Percentiles rank a stretch among this genome's conserved stretches.
Conservation (phyloP, 495 filamentous ascomycete species). For the Neurospora tetraspora region DNA sequence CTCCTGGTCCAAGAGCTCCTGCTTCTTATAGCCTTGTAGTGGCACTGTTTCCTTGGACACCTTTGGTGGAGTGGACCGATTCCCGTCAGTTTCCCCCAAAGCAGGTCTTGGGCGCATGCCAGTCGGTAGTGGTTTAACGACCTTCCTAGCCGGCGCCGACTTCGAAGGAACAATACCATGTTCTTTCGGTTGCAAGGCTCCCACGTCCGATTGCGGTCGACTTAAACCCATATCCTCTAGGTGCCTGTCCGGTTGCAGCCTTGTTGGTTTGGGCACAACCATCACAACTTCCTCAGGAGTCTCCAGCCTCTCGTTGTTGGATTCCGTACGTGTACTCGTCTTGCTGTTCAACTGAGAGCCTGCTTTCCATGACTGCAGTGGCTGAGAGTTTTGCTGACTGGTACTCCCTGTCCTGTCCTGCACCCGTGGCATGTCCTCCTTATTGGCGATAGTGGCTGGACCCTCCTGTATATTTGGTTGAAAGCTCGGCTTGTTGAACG, state of each 20-base stretch:
- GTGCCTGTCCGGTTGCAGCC: neutral
- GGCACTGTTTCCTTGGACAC: neutral
- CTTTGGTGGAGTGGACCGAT: neutral
- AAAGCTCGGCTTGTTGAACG: neutral
- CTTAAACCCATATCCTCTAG: neutral
- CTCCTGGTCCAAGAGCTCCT: neutral
- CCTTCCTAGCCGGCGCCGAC: neutral
- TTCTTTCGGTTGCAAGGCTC: neutral
- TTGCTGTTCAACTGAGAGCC: neutral
- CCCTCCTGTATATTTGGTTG: neutral
- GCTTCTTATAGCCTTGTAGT: neutral
- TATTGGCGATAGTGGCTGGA: neutral
- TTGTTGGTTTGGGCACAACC: neutral
- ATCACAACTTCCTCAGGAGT: neutral
- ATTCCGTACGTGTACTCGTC: neutral
- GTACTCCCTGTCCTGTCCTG: neutral
- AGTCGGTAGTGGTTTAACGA: neutral
- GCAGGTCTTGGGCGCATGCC: neutral
- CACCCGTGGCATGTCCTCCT: neutral
- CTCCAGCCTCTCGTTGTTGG: neutral
- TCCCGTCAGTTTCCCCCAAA: neutral
- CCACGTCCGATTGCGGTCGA: neutral
- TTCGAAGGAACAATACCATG: neutral
- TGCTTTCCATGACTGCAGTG: neutral
- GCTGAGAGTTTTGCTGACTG: neutral